A percentile compares a stretch with the other conserved stretches of the same genome.
These are phyloP conservation scores for Hondaea fermentalgiana DNA, from an alignment of 108 stramenopile genomes.

Conservation along the genomic window DNA sequence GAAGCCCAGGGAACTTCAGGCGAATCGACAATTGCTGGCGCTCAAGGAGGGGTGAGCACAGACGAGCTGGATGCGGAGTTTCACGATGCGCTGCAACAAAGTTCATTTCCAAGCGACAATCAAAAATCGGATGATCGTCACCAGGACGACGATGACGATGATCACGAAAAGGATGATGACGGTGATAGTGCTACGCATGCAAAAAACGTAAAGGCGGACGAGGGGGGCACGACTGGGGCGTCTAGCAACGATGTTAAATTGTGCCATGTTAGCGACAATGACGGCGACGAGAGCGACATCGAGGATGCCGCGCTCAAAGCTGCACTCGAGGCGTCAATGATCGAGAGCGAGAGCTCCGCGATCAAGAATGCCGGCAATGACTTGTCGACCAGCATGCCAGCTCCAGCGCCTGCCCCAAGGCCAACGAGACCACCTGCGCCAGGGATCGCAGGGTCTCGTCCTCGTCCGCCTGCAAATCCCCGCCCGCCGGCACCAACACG, in stretches of 20 bases:
- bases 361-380: no score
- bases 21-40: not conserved
- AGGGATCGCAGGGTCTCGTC: no score
- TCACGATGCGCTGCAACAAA: no score
- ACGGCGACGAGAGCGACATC: not conserved
- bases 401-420: no score
- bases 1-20: not conserved
- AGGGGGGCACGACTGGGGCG: not conserved
- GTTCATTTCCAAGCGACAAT: no score
- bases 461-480: not conserved
- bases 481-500: not conserved
- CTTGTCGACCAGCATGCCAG: no score
- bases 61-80: not conserved
- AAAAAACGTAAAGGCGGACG: not conserved
- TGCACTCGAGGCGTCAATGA: no score
- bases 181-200: not conserved
- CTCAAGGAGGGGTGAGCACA: not conserved
- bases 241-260: no score
- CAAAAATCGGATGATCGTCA: no score
- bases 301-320: not conserved
- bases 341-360: no score
- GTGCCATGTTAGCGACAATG: not conserved
- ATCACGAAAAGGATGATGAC: not conserved
- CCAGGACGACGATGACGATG: not conserved
- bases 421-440: no score